Base-by-base conservation (phyloP, 2,329 filamentous ascomycete genomes). In the Phaeophleospora eucalypticola region DNA sequence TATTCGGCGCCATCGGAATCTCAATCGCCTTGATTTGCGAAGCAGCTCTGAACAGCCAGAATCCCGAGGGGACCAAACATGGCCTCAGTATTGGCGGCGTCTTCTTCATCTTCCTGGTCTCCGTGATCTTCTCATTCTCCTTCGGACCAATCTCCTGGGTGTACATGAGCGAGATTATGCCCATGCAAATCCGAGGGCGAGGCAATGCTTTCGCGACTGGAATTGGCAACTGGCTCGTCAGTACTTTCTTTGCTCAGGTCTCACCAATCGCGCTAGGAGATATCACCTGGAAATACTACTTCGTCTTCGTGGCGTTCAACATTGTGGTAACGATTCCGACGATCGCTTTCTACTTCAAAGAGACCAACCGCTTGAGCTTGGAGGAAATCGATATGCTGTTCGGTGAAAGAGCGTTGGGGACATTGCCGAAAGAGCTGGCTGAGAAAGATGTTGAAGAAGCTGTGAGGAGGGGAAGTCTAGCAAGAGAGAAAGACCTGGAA, bases 111-210 rank as follows among this genome's bases (percentile, higher is more conserved):
- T 85, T 84, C 61, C 73, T 61, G 3, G 79, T 82, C 42, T 77
- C 78, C 17, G 71, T 76, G 12, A 75, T 81, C 54, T 83, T 82
- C 55, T 79, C 77, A 3, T 58, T 80, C 36, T 80, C 78, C 0
- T 82, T 80, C 66, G 76, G 80, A 1, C 77, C 79, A 3, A 74
- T 78, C 59, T 74, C 71, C 0, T 84, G 81, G 80, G 72, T 84
- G 1, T 85, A 85, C 62, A 81, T 81, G 61, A 76, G 77, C 14
- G 83, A 86, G 62, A 79, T 86, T 49, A 80, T 82, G 64, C 81
- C 83, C 8, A 77, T 85, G 66, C 79, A 80, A 52, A 84, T 84
- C 45, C 79, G 83, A 24, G 77, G 77, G 4, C 71, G 74, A 17
- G 79, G 79, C 2, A 77, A 74, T 38, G 77, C 78, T 3, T 80